These are phyloP conservation scores for Aaosphaeria pasadenensis DNA, from an alignment of 2,329 filamentous ascomycete genomes.

Conservation along the genomic window DNA sequence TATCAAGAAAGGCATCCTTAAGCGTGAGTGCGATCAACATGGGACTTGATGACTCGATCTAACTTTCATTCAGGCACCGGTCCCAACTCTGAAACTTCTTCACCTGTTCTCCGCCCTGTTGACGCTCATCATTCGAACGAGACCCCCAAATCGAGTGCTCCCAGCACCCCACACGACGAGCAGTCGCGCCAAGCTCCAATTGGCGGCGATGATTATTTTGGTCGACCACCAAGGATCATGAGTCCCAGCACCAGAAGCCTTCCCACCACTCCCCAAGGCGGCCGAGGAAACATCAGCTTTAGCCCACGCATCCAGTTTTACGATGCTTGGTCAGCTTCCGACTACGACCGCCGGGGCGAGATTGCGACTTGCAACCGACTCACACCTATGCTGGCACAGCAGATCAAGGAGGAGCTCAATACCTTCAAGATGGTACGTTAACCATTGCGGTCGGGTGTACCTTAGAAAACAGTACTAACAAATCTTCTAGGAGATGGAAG, in stretches of 20 bases:
- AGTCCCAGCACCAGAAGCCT: conserved; percentile 75
- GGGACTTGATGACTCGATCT: neutral
- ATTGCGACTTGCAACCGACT: conserved; percentile 97
- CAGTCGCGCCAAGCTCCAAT: conserved; percentile 59
- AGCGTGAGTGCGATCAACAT: conserved; percentile 59
- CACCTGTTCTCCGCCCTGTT: conserved; percentile 62
- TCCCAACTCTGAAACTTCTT: conserved; percentile 63
- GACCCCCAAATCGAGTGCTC: conserved; percentile 79
- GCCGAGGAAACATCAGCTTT: conserved; percentile 66
- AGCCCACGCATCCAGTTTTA: conserved; percentile 92
- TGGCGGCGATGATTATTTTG: conserved; percentile 86
- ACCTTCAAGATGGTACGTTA: conserved; percentile 92
- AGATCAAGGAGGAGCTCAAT: conserved; percentile 99
- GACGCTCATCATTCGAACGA: conserved; percentile 66
- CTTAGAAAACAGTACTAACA: conserved; percentile 37
- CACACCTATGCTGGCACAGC: conserved; percentile 94
- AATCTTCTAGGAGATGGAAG: conserved; percentile 88
- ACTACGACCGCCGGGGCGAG: conserved; percentile 94
- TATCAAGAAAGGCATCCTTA: conserved; percentile 92
- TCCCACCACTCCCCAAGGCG: conserved; percentile 72
- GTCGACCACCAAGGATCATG: conserved; percentile 66
- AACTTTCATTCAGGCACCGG: conserved; percentile 39
- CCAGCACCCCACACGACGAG: conserved; percentile 84
- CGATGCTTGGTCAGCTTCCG: conserved; percentile 92
- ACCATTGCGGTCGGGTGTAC: neutral